Conservation (phyloP, 768 basidiomycete species). For the Trametes elegans region DNA sequence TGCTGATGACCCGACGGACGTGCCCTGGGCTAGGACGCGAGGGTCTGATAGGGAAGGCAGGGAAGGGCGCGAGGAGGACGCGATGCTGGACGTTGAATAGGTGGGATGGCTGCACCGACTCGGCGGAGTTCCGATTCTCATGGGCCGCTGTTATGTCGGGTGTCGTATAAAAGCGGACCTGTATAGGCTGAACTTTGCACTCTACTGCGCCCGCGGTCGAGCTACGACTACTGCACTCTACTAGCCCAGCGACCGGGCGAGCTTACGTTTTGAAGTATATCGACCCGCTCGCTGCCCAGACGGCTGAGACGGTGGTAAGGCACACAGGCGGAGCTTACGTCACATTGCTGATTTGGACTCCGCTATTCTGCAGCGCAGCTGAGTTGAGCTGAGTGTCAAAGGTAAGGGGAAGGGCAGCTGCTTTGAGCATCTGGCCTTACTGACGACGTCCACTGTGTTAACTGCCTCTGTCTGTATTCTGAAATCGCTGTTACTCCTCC, state of each 20-base stretch:
- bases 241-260: background rate
- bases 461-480: background rate
- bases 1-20: background rate
- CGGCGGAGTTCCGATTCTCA: slow-evolving; percentile 4
- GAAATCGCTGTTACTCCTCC: background rate
- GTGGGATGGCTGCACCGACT: background rate
- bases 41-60: slow-evolving; percentile 4
- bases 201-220: background rate
- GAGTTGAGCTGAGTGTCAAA: background rate
- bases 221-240: background rate
- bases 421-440: background rate
- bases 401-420: background rate
- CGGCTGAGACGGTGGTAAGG: background rate
- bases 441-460: slow-evolving; percentile 10
- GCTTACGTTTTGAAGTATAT: too few species aligned
- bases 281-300: background rate
- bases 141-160: background rate
- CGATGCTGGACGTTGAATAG: background rate
- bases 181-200: background rate
- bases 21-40: background rate
- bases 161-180: background rate
- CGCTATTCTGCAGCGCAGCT: slow-evolving; percentile 10
- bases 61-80: background rate
- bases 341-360: slow-evolving; percentile 3
- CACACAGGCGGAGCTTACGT: slow-evolving; percentile 9